Percentiles rank a stretch among this genome's conserved stretches.
Conservation (phyloP, 345 rosid genomes). For the Eucalyptus sp. region DNA sequence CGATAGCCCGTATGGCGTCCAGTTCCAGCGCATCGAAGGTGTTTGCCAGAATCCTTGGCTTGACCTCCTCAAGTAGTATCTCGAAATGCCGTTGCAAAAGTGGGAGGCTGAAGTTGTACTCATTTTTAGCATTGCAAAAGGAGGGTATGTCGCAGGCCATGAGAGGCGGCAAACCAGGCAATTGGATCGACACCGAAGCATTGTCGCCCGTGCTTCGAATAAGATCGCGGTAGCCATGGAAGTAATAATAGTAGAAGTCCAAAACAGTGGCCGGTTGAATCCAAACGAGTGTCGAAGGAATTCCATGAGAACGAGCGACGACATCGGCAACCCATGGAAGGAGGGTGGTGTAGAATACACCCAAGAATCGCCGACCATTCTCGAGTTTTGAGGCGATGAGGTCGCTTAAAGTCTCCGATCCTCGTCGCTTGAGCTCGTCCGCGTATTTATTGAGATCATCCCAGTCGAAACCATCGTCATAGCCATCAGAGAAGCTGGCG, state of each 20-base stretch:
- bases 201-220: background rate
- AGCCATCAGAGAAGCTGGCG: constrained; percentile 45
- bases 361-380: constrained; percentile 7
- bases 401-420: constrained; percentile 20
- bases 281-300: constrained; percentile 41
- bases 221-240: constrained; percentile 16
- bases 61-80: constrained; percentile 7
- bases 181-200: background rate
- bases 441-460: constrained; percentile 2
- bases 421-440: constrained; percentile 24
- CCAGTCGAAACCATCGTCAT: constrained; percentile 29
- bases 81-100: constrained; percentile 15
- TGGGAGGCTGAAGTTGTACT: background rate
- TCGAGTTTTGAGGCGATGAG: constrained; percentile 3
- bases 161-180: constrained; percentile 32
- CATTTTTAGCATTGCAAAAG: background rate
- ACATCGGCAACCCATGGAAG: constrained; percentile 41
- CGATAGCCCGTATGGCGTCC: constrained; percentile 23
- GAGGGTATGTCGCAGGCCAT: constrained; percentile 35
- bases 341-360: constrained; percentile 33
- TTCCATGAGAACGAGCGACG: constrained; percentile 34
- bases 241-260: constrained; percentile 40
- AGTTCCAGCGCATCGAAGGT: constrained; percentile 48
- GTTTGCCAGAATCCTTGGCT: constrained; percentile 34
- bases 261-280: constrained; percentile 53